phyloP scores from a whole-genome alignment of 768 basidiomycete species.

The Leccinum truebloodii region DNA sequence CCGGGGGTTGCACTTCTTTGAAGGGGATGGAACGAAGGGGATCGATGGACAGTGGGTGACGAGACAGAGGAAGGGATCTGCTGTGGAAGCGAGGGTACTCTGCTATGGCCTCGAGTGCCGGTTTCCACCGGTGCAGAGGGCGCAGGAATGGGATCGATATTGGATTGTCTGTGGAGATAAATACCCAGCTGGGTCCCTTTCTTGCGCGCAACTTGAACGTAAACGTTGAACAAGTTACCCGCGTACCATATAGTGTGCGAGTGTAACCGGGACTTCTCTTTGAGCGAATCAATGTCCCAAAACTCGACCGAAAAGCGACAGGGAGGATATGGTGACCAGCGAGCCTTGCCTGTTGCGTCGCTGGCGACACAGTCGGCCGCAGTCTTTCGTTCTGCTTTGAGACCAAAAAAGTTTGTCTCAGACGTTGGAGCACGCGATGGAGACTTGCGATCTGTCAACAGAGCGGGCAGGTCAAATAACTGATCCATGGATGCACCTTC shows the following conservation, averaged over 20 bases:
- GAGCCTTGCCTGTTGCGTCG: slow-evolving; percentile 44
- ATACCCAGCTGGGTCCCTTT: slow-evolving; percentile 82
- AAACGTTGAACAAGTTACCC: slow-evolving; percentile 85
- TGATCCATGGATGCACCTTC: slow-evolving; percentile 68
- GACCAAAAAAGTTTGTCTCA: slow-evolving; percentile 66
- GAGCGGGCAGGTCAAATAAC: slow-evolving; percentile 49
- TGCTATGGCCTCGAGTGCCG: slow-evolving; percentile 27
- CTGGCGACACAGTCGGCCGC: slow-evolving; percentile 42
- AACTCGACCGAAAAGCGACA: slow-evolving; percentile 89
- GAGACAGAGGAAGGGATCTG: slow-evolving; percentile 30
- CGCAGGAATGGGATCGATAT: slow-evolving; percentile 74
- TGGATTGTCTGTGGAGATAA: slow-evolving; percentile 86
- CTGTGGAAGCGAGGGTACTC: slow-evolving; percentile 33
- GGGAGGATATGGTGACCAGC: slow-evolving; percentile 76
- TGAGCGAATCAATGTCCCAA: slow-evolving; percentile 79
- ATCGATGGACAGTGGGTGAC: slow-evolving; percentile 38
- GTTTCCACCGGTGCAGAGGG: slow-evolving; percentile 55
- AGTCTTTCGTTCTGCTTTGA: slow-evolving; percentile 47
- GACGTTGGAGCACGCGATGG: slow-evolving; percentile 32
- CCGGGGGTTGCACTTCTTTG: slow-evolving; percentile 45
- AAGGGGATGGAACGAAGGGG: slow-evolving; percentile 47
- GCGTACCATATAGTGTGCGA: slow-evolving; percentile 90
- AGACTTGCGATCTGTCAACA: slow-evolving; percentile 23
- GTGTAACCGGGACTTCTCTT: slow-evolving; percentile 82
- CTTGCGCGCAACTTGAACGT: slow-evolving; percentile 85